phyloP scores from a whole-genome alignment of 1,139 yeast genomes.

The Yamadazyma membranifaciens region DNA sequence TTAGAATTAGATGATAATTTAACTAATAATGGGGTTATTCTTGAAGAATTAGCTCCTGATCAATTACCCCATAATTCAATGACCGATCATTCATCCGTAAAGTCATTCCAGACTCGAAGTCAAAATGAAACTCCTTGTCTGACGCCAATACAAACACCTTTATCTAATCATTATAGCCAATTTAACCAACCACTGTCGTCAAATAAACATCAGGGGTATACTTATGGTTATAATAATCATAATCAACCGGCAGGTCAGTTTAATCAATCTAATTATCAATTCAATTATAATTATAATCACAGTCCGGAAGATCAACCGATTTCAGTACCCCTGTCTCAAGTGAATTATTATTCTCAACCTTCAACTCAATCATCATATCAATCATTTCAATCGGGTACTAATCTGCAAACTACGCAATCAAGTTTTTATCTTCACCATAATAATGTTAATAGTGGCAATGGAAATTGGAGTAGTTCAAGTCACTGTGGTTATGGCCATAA shows the following conservation, averaged over 20 bases:
- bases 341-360: background rate
- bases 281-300: no score
- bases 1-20: constrained; percentile 6
- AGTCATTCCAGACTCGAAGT: background rate
- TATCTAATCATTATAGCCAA: background rate
- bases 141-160: background rate
- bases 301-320: background rate
- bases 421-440: background rate
- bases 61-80: constrained; percentile 2
- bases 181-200: no score
- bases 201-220: no score
- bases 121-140: background rate
- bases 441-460: background rate
- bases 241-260: no score
- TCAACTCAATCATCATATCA: constrained; percentile 1
- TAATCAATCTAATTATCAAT: no score
- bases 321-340: background rate
- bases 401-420: constrained; percentile 1
- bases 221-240: no score
- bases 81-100: background rate
- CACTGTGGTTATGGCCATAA: no score
- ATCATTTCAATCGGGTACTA: background rate
- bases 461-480: background rate
- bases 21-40: constrained; percentile 1
- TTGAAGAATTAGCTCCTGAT: constrained; percentile 10